Conservation (phyloP, 805 yeast species). For the Saccharomycopsis fodiens region DNA sequence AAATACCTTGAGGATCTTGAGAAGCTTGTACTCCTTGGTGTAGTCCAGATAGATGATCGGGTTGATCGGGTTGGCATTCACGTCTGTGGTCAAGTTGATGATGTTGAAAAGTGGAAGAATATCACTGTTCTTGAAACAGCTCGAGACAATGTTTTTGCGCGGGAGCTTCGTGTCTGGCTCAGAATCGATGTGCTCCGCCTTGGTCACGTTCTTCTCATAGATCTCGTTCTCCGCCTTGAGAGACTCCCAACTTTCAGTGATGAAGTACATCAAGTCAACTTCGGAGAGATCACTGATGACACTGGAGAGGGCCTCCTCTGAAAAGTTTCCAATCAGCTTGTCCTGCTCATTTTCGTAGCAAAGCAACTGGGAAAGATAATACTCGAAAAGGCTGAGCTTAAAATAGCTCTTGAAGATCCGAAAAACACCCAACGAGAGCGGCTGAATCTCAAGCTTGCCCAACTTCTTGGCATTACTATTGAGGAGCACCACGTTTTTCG, state of each 20-base stretch:
- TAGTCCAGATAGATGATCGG: slow-evolving; percentile 16
- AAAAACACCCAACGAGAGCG: slow-evolving; percentile 29
- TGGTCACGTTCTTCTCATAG: slow-evolving; percentile 6
- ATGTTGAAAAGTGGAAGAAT: slow-evolving; percentile 4
- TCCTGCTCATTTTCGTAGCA: not conserved
- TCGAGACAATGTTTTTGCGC: slow-evolving; percentile 14
- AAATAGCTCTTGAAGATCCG: slow-evolving; percentile 28
- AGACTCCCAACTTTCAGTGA: slow-evolving; percentile 23
- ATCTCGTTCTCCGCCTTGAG: slow-evolving; percentile 17
- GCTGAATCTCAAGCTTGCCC: slow-evolving; percentile 24
- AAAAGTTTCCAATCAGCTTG: slow-evolving; percentile 1
- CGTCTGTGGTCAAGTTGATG: not conserved
- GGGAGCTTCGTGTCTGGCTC: not conserved
- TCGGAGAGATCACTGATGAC: slow-evolving; percentile 20
- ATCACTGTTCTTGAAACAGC: slow-evolving; percentile 15
- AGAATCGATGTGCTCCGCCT: slow-evolving; percentile 6
- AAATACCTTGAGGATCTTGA: slow-evolving; percentile 23
- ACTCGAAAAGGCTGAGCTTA: slow-evolving; percentile 21
- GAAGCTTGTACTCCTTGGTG: slow-evolving; percentile 24
- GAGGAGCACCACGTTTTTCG: slow-evolving; percentile 14
- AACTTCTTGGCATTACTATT: slow-evolving; percentile 14
- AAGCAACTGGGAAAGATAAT: slow-evolving; percentile 15
- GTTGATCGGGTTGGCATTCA: slow-evolving; percentile 2
- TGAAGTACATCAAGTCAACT: slow-evolving; percentile 23
- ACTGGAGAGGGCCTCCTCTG: slow-evolving; percentile 2